Percentiles rank a stretch among this genome's conserved stretches.
Evolutionary conservation across 192 early-diverging fungal genomes (phyloP).

Genomic region (Entomortierella lignicola): DNA sequence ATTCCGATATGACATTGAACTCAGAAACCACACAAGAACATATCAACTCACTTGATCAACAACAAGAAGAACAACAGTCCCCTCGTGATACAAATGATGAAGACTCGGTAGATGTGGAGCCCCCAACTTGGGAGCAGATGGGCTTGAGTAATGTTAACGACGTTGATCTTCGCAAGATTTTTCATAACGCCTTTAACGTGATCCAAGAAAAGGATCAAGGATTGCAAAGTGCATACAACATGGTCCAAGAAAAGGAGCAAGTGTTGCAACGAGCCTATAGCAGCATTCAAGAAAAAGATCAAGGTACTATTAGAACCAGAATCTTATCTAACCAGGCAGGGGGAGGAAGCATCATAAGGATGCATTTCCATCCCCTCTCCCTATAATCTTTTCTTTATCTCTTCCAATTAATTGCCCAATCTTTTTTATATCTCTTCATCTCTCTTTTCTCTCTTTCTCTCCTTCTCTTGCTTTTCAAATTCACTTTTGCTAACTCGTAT

Average conservation of each 20-base stretch:
- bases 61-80: constrained; percentile 17
- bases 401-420: not conserved
- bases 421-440: not conserved
- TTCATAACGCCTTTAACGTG: constrained; percentile 27
- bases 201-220: constrained; percentile 51
- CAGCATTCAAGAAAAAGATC: too few relatives aligned
- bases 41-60: constrained; percentile 6
- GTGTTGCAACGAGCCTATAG: too few relatives aligned
- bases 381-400: not conserved
- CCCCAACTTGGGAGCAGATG: constrained; percentile 21
- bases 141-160: constrained; percentile 22
- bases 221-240: too few relatives aligned
- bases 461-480: not conserved
- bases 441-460: not conserved
- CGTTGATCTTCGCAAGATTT: constrained; percentile 26
- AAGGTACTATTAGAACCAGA: too few relatives aligned
- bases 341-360: too few relatives aligned
- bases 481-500: not conserved
- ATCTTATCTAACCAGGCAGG: too few relatives aligned
- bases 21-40: not conserved
- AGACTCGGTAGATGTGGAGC: too few relatives aligned
- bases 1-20: not conserved
- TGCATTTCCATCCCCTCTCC: not conserved
- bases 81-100: not conserved
- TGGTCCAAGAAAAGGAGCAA: too few relatives aligned